Percentiles rank a stretch among this genome's conserved stretches.
These are phyloP conservation scores for Phenoliferia sp. DNA, from an alignment of 1,284 basidiomycete species.

Conservation along the genomic window DNA sequence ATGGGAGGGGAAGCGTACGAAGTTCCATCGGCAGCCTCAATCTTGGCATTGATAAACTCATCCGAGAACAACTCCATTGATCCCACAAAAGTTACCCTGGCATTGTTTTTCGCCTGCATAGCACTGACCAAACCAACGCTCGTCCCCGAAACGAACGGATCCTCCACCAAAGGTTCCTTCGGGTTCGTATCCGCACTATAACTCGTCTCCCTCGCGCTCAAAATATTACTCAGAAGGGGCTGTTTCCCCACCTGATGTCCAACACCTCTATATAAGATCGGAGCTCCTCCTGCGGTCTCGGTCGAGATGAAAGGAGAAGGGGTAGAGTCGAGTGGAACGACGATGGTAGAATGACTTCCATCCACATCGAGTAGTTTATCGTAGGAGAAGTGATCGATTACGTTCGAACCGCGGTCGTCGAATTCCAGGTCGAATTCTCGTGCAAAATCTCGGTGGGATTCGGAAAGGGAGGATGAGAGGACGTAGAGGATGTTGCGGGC, in stretches of 20 bases:
- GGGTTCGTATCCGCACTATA: constrained; percentile 62
- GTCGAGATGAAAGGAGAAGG: constrained; percentile 49
- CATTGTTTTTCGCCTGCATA: constrained; percentile 77
- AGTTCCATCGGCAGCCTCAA: neutral
- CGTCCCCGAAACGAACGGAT: constrained; percentile 69
- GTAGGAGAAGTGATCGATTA: constrained; percentile 49
- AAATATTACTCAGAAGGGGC: constrained; percentile 75
- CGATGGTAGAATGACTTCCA: constrained; percentile 53
- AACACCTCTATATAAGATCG: constrained; percentile 68
- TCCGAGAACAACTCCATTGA: constrained; percentile 69
- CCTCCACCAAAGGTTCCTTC: constrained; percentile 61
- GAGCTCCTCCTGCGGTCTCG: constrained; percentile 45
- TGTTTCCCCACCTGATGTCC: constrained; percentile 69
- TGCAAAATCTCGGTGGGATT: constrained; percentile 49
- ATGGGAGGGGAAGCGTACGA: neutral
- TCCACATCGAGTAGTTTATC: constrained; percentile 21
- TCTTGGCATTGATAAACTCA: constrained; percentile 28
- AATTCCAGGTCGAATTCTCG: constrained; percentile 55
- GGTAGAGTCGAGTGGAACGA: constrained; percentile 49
- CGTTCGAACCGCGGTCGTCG: constrained; percentile 42
- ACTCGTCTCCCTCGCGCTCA: constrained; percentile 59
- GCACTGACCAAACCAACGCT: constrained; percentile 73
- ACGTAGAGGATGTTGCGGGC: constrained; percentile 70
- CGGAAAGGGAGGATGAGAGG: constrained; percentile 57
- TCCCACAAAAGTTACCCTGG: constrained; percentile 75